Conservation (phyloP, 164 flowering plant genomes). For the Liriodendron chinense region DNA sequence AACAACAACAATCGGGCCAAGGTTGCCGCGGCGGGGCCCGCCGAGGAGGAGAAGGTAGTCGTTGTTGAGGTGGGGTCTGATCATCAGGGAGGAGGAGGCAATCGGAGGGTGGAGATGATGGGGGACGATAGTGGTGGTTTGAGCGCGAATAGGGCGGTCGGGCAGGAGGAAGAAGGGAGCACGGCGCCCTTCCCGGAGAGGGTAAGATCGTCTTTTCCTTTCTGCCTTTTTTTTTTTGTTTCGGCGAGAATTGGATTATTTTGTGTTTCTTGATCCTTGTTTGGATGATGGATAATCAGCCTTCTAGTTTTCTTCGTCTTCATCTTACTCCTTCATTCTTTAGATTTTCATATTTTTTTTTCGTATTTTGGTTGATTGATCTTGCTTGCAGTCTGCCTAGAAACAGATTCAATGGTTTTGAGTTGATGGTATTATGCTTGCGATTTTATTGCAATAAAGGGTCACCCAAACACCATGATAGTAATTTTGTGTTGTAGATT, state of each 20-base stretch:
- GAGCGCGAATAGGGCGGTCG: slow-evolving; percentile 67
- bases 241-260: background rate
- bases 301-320: background rate
- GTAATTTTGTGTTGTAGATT: too few species aligned
- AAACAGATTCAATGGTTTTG: too few species aligned
- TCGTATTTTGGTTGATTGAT: background rate
- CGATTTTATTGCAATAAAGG: too few species aligned
- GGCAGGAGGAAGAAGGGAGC: slow-evolving; percentile 66
- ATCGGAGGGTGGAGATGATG: slow-evolving; percentile 26
- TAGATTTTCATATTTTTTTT: background rate
- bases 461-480: too few species aligned
- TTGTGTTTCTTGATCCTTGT: background rate
- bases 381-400: too few species aligned
- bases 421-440: too few species aligned
- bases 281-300: background rate
- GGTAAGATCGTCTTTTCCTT: slow-evolving; percentile 29
- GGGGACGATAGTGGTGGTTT: slow-evolving; percentile 67
- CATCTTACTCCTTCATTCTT: background rate
- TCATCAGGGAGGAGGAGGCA: slow-evolving; percentile 16
- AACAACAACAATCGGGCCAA: slow-evolving; percentile 11
- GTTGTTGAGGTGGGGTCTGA: slow-evolving; percentile 7
- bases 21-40: slow-evolving; percentile 14
- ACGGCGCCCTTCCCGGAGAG: slow-evolving; percentile 74
- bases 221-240: background rate
- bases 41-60: slow-evolving; percentile 9